Conservation (phyloP, 306 rosid genomes). For the Ceratonia siliqua region DNA sequence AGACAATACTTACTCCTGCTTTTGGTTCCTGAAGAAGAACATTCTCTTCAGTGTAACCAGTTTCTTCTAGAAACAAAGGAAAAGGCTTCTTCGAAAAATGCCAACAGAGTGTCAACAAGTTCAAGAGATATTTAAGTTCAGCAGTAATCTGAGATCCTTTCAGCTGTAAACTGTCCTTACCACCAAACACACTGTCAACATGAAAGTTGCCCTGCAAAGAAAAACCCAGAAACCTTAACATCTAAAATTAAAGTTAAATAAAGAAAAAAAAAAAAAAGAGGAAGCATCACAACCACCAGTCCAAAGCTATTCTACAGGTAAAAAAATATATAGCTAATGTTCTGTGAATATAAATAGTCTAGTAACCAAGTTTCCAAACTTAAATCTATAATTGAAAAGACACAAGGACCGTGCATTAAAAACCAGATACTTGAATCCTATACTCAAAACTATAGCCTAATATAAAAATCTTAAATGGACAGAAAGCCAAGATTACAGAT, state of each 20-base stretch:
- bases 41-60: constrained; percentile 70
- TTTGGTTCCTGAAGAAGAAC: constrained; percentile 91
- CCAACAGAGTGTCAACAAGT: constrained; percentile 91
- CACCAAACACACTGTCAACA: constrained; percentile 75
- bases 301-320: constrained; percentile 4
- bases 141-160: constrained; percentile 64
- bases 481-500: neutral
- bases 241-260: neutral
- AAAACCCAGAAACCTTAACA: constrained; percentile 27
- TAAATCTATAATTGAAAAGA: neutral
- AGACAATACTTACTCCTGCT: constrained; percentile 81
- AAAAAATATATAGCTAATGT: neutral
- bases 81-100: constrained; percentile 95
- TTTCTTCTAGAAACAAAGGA: constrained; percentile 82
- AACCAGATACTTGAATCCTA: neutral
- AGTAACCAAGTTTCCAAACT: neutral
- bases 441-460: too few species aligned
- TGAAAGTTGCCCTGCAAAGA: constrained; percentile 76
- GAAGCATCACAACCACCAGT: constrained; percentile 25
- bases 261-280: neutral
- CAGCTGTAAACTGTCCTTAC: constrained; percentile 71
- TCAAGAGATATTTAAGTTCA: constrained; percentile 77
- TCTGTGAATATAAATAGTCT: neutral
- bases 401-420: neutral
- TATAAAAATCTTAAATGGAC: too few species aligned